A percentile compares a stretch with the other conserved stretches of the same genome.
phyloP scores from a whole-genome alignment of 2,329 filamentous ascomycete genomes.

The Lecanicillium sp. region DNA sequence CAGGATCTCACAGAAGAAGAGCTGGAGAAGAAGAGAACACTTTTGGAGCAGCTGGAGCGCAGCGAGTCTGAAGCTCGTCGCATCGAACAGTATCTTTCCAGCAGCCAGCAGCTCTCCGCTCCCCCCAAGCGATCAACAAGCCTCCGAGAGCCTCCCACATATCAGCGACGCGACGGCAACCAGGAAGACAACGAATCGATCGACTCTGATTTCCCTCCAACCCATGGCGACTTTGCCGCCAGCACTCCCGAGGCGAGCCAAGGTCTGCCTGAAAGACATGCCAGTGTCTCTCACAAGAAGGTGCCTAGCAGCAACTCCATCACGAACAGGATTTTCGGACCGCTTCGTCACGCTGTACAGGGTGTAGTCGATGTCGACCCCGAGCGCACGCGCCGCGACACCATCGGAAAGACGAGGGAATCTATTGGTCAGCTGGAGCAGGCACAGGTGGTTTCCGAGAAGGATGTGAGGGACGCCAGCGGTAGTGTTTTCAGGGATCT shows the following conservation, averaged over 20 bases:
- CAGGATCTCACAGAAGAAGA: constrained; percentile 97
- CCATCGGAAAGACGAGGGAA: constrained; percentile 93
- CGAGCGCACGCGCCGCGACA: constrained; percentile 83
- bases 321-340: constrained; percentile 88
- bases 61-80: constrained; percentile 90
- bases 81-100: constrained; percentile 86
- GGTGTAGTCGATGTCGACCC: constrained; percentile 95
- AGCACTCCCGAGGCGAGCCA: constrained; percentile 69
- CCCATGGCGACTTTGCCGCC: constrained; percentile 63
- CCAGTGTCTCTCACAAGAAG: constrained; percentile 61
- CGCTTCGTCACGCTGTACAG: constrained; percentile 90
- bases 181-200: constrained; percentile 81
- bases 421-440: constrained; percentile 81
- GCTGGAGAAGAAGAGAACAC: constrained; percentile 73
- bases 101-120: constrained; percentile 56
- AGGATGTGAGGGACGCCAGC: constrained; percentile 91
- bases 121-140: constrained; percentile 62
- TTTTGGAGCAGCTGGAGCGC: constrained; percentile 83
- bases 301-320: constrained; percentile 83
- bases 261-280: constrained; percentile 54
- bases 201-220: constrained; percentile 92
- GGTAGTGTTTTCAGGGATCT: constrained; percentile 82
- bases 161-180: constrained; percentile 50
- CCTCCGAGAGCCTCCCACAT: constrained; percentile 43
- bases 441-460: constrained; percentile 78